Base-by-base conservation (phyloP, 1,284 basidiomycete genomes). In the Sparassis latifolia region DNA sequence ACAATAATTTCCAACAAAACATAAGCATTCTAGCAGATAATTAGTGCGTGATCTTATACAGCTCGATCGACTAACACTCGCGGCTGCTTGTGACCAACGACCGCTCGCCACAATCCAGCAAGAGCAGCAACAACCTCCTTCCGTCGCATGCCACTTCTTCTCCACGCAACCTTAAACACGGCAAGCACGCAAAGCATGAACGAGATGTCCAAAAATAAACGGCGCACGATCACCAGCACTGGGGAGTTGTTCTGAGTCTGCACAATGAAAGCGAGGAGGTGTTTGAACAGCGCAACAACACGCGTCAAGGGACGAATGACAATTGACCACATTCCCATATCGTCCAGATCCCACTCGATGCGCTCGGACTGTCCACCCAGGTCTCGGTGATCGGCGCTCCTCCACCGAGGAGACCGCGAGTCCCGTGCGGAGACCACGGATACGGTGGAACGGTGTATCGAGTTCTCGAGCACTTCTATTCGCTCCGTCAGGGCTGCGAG, bases 401-500 rank as follows among this genome's bases (percentile, higher is more conserved):
- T 33, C 54, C 57, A 51, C 10, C 43, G 52, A 3, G 57, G 54
- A 6, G 59, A 58, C 10, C 52, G 52, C 30, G 47, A 40, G n/a
- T 52, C 50, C 31, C 52, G 47, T 10, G 46, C 56, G 7, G 55
- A 52, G 2, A 59, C 57, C 10, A 67, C 60, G 9, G 67, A 65
- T n/a, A 56, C 67, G 27, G 75, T 65, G 2, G 76, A 73, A 56
- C 62, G 58, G 42, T 60, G 65, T 2, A 58, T 49, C 3, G 58
- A 29, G n/a, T 46, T 52, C 57, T 95, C 92, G 20, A 95, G 70
- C 4, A 77, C 75, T 57, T 91, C 86, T 31, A 98, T 73, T 9
- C 95, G 84, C 67, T 97, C 95, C 35, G 86, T 88, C 38, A 98
- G 76, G 1, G 94, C 93, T 1, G 91, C 88, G 5, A 98, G 73